Base-by-base conservation (phyloP, 768 basidiomycete genomes). In the Pilatotrama ljubarskyi region DNA sequence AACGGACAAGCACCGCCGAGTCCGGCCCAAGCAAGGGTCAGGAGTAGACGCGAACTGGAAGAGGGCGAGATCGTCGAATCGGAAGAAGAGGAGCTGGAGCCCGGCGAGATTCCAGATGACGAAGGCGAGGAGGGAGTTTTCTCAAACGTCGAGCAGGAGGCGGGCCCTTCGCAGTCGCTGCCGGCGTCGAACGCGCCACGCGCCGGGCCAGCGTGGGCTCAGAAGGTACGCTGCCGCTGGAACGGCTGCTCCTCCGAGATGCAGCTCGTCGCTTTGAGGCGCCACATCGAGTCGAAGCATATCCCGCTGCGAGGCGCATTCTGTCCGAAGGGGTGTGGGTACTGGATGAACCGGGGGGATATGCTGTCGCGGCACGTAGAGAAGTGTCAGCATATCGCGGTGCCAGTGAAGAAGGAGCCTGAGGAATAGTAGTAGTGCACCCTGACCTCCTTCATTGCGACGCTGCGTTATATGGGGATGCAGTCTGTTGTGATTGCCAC, bases 261-360 rank as follows among this genome's bases (percentile, higher is more conserved):
- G 13, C 57, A 58, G 57, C 51, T 37, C 18, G n/a, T 36, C 2
- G 57, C 35, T n/a, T 17, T 58, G 22, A 32, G 57, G 20, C 57
- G 57, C 14, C 57, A 58, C 32, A 26, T 58, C 42, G 57, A 58
- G 42, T 46, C 42, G 42, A 58, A 58, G 50, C 57, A 58, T 22
- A 29, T 43, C 18, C 50, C 38, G 6, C n/a, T 52, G 3, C 57
- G 50, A 13, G 22, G 51, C 6, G 51, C 51, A 22, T 11, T 14
- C 17, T 58, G 57, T 26, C 57, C 57, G n/a, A 44, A 51, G 20
- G 57, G 50, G 10, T 58, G 57, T 17, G 57, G 50, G 15, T 47
- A 51, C 20, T n/a, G 20, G 26, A 47, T 43, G 10, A 52, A 38
- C 35, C 44, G 57, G 22, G 35, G 32, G 7, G 57, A 58, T 25